These are phyloP conservation scores for Acanthochlamys bracteata DNA, from an alignment of 106 monocot species.

Conservation along the genomic window DNA sequence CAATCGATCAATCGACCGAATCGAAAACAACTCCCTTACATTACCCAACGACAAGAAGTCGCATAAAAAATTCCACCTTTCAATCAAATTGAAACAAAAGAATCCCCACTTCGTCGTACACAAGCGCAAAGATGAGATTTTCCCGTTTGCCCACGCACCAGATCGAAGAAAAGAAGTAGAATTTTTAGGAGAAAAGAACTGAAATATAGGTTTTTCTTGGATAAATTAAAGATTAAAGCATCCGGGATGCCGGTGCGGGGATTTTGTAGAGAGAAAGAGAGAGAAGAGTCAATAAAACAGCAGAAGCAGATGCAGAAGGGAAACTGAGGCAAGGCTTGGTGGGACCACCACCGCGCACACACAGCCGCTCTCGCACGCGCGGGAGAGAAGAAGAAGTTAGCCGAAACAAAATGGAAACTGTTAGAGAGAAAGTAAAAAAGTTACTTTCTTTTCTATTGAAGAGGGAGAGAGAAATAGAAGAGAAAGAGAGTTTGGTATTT, in stretches of 20 bases:
- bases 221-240: too few relatives aligned
- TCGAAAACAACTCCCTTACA: too few relatives aligned
- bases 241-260: neutral
- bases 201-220: too few relatives aligned
- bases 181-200: too few relatives aligned
- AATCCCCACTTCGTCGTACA: too few relatives aligned
- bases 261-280: neutral
- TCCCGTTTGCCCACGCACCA: too few relatives aligned
- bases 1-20: too few relatives aligned
- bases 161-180: too few relatives aligned
- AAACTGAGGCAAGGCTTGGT: neutral
- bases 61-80: too few relatives aligned
- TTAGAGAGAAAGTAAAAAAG: neutral
- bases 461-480: neutral
- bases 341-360: constrained; percentile 8
- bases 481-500: neutral
- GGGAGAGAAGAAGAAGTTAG: neutral
- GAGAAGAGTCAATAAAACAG: constrained; percentile 7
- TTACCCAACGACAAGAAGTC: too few relatives aligned
- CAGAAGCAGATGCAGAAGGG: neutral
- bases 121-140: too few relatives aligned
- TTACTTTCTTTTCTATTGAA: neutral
- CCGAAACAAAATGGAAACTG: neutral
- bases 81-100: too few relatives aligned
- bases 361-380: constrained; percentile 1